These are phyloP conservation scores for Eucalyptus tenuipes DNA, from an alignment of 345 rosid species.

Conservation along the genomic window DNA sequence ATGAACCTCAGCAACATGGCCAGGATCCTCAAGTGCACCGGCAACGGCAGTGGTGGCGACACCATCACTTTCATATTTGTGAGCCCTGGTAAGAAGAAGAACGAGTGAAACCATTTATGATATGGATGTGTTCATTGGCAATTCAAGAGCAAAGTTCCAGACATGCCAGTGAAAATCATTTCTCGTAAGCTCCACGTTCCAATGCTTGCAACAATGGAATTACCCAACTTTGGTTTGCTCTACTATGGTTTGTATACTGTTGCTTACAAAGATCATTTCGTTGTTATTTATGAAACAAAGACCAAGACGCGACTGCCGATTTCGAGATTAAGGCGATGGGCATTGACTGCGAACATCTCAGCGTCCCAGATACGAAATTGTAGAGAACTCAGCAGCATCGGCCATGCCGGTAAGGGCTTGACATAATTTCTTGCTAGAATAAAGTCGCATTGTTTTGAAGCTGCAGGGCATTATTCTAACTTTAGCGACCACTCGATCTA, in stretches of 20 bases:
- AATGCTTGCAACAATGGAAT: background rate
- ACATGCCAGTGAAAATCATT: too few relatives aligned
- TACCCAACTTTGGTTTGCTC: background rate
- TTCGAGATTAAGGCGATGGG: constrained; percentile 95
- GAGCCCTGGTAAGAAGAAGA: constrained; percentile 60
- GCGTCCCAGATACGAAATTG: constrained; percentile 48
- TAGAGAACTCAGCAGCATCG: too few relatives aligned
- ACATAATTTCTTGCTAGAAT: fast-evolving
- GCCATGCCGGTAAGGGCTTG: too few relatives aligned
- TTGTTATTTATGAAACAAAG: background rate
- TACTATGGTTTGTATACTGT: background rate
- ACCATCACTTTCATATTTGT: constrained; percentile 94
- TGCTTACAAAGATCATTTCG: background rate
- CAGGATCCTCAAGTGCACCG: constrained; percentile 80
- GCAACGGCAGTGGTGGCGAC: constrained; percentile 66
- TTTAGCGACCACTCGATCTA: background rate
- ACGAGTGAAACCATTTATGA: background rate
- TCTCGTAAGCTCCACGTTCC: background rate
- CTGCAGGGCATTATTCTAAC: background rate
- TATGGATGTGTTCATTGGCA: background rate
- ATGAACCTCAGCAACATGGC: constrained; percentile 82
- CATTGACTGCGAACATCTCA: constrained; percentile 88
- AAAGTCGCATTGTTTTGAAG: background rate
- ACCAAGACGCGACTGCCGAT: constrained; percentile 79
- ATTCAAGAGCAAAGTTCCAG: background rate